Base-by-base conservation (phyloP, 495 filamentous ascomycete species). In the Pyrenopolyporus hunteri region DNA sequence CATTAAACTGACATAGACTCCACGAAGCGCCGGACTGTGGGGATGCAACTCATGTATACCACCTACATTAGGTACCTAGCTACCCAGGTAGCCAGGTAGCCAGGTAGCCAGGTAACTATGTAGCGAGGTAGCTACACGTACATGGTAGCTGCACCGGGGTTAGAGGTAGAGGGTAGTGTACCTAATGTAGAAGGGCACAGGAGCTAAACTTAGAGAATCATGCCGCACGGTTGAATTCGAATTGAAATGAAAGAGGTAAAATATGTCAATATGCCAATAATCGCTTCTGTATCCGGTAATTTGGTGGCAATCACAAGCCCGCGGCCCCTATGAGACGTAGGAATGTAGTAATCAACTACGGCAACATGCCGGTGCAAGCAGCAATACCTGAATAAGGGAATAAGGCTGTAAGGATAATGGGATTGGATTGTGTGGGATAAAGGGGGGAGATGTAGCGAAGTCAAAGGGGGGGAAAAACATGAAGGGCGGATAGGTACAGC, bases 201-300 rank as follows among this genome's bases (percentile, higher is more conserved):
- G n/a, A 28, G n/a, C 47, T 14, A 29, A 58, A 59, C 28, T 45
- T 50, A 49, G 43, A 49, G 37, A 47, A n/a, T 58, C 43, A 44
- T 59, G 31, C 49, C 48, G 48, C 28, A 42, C 42, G 11, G 22
- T 4, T 40, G 3, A 3, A 17, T 23, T 10, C 4, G 32, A 17
- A 36, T 31, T 20, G n/a, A 22, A 20, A 36, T 48, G n/a, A 48
- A 58, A 53, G 42, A 55, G 25, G 31, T 25, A 50, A 48, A 53
- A 48, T 37, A 47, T 8, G 33, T 36, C 49, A 53, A 48, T 37
- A 47, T 8, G 33, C 31, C 49, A 49, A 33, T 49, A 31, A 58
- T 43, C 25, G 26, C 23, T 47, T 42, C 61, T 58, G 26, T 33
- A 53, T 53, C 40, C 43, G 32, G 31, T 33, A 48, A 64, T 47